Base-by-base conservation (phyloP, 306 rosid genomes). In the Alnus rubra region DNA sequence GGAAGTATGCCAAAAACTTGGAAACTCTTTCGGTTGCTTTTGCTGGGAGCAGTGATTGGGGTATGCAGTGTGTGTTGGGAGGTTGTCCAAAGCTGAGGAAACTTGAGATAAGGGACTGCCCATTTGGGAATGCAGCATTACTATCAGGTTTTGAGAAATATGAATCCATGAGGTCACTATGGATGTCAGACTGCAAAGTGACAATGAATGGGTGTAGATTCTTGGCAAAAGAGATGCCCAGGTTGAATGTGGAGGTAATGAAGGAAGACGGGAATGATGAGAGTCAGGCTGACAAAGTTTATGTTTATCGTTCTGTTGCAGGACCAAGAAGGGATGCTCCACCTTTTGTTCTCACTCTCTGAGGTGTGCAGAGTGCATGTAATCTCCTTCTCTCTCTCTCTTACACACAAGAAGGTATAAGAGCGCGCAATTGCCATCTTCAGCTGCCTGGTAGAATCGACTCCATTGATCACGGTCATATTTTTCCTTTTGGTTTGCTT, bases 261-360 rank as follows among this genome's bases (percentile, higher is more conserved):
- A 87, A 85, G 82, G 93, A 89, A 48, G 90, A 79, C 3, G 92
- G 88, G 59, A 78, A 73, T 13, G 85, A 80, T 56, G 90, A 80
- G 14, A 45, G 82, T 54, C 83, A 74, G 62, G 93, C 92, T 50
- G 87, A 84, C 35, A 90, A 80, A 62, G 82, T 94, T 79, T 94
- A 92, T 75, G 92, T 90, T 45, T 92, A 94, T 83, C 96, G 96
- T 39, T 81, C 98, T 52, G 88, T 94, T 71, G 91, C 89, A 18
- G 98, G 98, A 31, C 94, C 91, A 11, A 90, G 98, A 81, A 85
- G 79, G 80, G 98, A 94, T 73, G 92, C 94, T 47, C 98, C 96
- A 42, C 85, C 95, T 7, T 94, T 84, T 82, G 97, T 90, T 81
- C 84, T 93, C 82, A 91, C 92, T 73, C 92, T 92, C 37, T 88